Base-by-base conservation (phyloP, 2,329 filamentous ascomycete genomes). In the Colletotrichum graminicola region DNA sequence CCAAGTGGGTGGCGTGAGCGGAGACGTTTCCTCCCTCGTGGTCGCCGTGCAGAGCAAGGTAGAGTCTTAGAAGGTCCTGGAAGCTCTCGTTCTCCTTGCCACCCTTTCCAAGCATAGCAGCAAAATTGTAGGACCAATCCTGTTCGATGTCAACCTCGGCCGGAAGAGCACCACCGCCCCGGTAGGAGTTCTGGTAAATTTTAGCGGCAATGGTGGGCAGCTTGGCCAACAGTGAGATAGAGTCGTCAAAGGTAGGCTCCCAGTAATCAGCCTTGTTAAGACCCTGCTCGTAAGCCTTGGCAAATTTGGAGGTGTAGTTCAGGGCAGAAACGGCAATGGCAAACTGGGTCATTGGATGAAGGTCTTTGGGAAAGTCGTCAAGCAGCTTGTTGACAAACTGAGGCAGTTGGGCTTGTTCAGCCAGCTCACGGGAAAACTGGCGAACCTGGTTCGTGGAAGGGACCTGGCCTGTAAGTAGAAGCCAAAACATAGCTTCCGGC, bases 111-210 rank as follows among this genome's bases (percentile, higher is more conserved):
- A 98, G 89, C 90, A 98, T 94, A 75, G 94, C 93, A 56, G 96
- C 96, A 79, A 98, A 99, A 88, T 99, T 99, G 88, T 98, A 97
- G 0, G 95, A 92, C 96, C 96, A 99, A 83, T 99, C 96, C 84
- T 98, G 94, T 76, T 92, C 88, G 69, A 90, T 83, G 77, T 99
- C 95, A 61, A 97, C 86, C 81, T 93, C 85, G 76, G 92, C 89
- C 11, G 94, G 91, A 73, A 97, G 86, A 75, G 93, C 85, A 78
- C 92, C 91, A 69, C 87, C 88, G 80, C 95, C 90, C 76, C 89
- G 86, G 88, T 96, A 93, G 74, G 94, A 87, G 82, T 96, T 96
- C 79, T 97, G 94, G 88, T 99, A 98, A 79, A 99, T 98, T 84
- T 97, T 97, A 71, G 96, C 96, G 36, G 96, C 96, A 76, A 99